Conservation (phyloP, 164 flowering plant species). For the Berberis thunbergii region DNA sequence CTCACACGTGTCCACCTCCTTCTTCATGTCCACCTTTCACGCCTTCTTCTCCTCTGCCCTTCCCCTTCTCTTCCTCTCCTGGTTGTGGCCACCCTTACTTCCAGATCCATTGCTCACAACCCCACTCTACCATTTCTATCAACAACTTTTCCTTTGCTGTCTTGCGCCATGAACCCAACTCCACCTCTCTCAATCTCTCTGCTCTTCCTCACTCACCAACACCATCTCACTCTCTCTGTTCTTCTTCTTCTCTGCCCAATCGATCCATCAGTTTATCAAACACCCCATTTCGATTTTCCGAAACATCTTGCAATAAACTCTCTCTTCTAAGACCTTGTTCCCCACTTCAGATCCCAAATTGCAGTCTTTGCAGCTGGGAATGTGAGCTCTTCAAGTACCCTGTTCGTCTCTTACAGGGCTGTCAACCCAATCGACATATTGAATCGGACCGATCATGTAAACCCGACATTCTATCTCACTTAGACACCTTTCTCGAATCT, state of each 20-base stretch:
- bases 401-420: constrained; percentile 25
- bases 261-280: constrained; percentile 36
- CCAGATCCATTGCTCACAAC: constrained; percentile 44
- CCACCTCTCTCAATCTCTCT: constrained; percentile 3
- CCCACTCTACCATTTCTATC: constrained; percentile 42
- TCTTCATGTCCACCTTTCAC: constrained; percentile 13
- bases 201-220: constrained; percentile 3
- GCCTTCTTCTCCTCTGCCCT: constrained; percentile 24
- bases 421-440: constrained; percentile 15
- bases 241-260: constrained; percentile 18
- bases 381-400: constrained; percentile 44
- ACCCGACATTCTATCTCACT: constrained; percentile 37
- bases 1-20: neutral
- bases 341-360: too few species aligned
- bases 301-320: constrained; percentile 52
- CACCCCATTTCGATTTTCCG: constrained; percentile 54
- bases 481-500: constrained; percentile 25
- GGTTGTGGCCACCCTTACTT: constrained; percentile 79
- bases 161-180: constrained; percentile 28
- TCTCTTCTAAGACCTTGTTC: constrained; percentile 6
- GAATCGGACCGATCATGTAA: constrained; percentile 39
- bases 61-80: constrained; percentile 47
- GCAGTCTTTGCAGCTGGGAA: constrained; percentile 32
- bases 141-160: constrained; percentile 47
- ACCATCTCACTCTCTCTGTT: constrained; percentile 23